phyloP scores from a whole-genome alignment of 139 green algal genomes.

The Haematococcus sp. region DNA sequence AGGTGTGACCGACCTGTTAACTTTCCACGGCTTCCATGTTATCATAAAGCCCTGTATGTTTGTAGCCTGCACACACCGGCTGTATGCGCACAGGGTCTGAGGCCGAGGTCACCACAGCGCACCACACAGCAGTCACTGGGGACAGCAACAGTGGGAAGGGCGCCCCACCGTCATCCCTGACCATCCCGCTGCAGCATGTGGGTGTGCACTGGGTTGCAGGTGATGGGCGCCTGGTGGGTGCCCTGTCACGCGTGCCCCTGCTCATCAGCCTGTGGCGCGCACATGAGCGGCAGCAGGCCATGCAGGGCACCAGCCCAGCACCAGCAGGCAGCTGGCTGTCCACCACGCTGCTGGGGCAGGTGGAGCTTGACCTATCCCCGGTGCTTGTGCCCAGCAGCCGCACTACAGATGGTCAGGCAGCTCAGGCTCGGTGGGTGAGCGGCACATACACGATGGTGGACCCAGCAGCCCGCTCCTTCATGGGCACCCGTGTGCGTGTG shows the following conservation, averaged over 20 bases:
- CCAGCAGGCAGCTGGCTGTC: background rate
- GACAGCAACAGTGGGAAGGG: background rate
- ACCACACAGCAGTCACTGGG: background rate
- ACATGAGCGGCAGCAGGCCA: background rate
- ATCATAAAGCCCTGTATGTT: background rate
- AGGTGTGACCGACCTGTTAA: too few relatives aligned
- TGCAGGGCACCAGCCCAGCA: background rate
- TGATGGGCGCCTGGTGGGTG: conserved; percentile 3
- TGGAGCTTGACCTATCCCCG: background rate
- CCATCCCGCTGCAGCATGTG: background rate
- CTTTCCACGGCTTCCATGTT: background rate
- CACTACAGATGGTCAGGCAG: conserved; percentile 9
- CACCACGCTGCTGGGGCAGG: background rate
- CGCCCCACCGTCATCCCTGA: background rate
- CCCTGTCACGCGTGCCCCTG: background rate
- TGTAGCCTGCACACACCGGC: too few relatives aligned
- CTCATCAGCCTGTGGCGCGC: background rate
- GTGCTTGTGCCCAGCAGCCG: conserved; percentile 1
- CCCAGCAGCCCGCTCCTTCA: conserved; percentile 7
- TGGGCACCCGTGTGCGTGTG: background rate
- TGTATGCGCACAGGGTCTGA: background rate
- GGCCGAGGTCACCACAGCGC: background rate
- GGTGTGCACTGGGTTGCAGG: conserved; percentile 7
- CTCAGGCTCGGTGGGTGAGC: conserved; percentile 13
- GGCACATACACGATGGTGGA: conserved; percentile 14